A percentile compares a stretch with the other conserved stretches of the same genome.
Conservation (phyloP, 2,329 filamentous ascomycete genomes). For the Arthroderma uncinatum region DNA sequence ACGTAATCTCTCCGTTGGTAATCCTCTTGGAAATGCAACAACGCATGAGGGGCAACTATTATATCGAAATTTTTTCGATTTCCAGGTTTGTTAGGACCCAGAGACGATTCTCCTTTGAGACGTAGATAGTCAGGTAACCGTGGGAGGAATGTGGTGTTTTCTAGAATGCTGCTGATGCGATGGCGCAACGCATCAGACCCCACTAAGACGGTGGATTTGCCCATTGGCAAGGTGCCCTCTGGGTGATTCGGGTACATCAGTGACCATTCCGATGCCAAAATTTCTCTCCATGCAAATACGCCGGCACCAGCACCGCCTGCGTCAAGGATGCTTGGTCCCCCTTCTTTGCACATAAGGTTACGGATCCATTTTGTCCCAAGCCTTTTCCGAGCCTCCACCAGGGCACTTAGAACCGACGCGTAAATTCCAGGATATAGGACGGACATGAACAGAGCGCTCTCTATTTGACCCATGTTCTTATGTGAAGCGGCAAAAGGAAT, state of each 20-base stretch:
- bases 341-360: slow-evolving; percentile 43
- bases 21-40: slow-evolving; percentile 65
- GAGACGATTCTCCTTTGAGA: slow-evolving; percentile 40
- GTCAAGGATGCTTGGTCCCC: slow-evolving; percentile 49
- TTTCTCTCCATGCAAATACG: slow-evolving; percentile 53
- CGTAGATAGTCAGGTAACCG: slow-evolving; percentile 78
- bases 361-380: slow-evolving; percentile 50
- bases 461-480: slow-evolving; percentile 48
- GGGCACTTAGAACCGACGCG: slow-evolving; percentile 44
- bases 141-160: slow-evolving; percentile 86
- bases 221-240: slow-evolving; percentile 42
- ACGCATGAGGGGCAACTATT: slow-evolving; percentile 74
- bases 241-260: slow-evolving; percentile 43
- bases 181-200: slow-evolving; percentile 64
- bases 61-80: slow-evolving; percentile 74
- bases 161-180: slow-evolving; percentile 62
- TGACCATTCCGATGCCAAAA: slow-evolving; percentile 73
- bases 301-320: slow-evolving; percentile 52
- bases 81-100: slow-evolving; percentile 30
- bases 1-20: slow-evolving; percentile 67
- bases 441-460: slow-evolving; percentile 49
- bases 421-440: slow-evolving; percentile 52
- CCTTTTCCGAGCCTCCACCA: slow-evolving; percentile 51
- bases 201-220: slow-evolving; percentile 70
- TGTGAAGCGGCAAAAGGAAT: slow-evolving; percentile 48